Percentiles rank a stretch among this genome's conserved stretches.
phyloP scores from a whole-genome alignment of 192 early-diverging fungal species.

The Backusella psychrophila region DNA sequence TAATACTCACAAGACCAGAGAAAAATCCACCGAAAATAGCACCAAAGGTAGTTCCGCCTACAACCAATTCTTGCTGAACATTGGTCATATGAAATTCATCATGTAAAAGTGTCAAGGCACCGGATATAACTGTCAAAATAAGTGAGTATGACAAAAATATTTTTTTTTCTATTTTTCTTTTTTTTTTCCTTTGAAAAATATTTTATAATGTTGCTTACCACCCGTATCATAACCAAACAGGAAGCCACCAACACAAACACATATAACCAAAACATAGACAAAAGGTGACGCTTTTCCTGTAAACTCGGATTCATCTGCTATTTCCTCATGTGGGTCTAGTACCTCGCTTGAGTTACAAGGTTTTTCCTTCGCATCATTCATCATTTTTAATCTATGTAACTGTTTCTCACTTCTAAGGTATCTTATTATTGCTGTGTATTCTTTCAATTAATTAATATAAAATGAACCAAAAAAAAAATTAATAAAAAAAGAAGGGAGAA shows the following conservation, averaged over 20 bases:
- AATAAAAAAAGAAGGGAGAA: not conserved
- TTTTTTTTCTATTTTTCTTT: not conserved
- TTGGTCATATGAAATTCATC: constrained; percentile 47
- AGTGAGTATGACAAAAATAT: not conserved
- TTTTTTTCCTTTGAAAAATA: not conserved
- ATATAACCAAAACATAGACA: constrained; percentile 17
- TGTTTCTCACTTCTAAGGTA: not conserved
- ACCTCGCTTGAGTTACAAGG: not conserved
- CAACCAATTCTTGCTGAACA: constrained; percentile 50
- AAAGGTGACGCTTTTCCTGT: constrained; percentile 1
- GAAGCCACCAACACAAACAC: constrained; percentile 24
- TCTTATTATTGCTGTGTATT: not conserved
- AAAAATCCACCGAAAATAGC: constrained; percentile 51
- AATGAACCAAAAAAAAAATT: not conserved
- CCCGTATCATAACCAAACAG: constrained; percentile 25
- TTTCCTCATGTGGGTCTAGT: constrained; percentile 11
- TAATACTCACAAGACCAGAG: constrained; percentile 31
- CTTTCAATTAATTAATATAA: not conserved
- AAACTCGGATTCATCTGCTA: constrained; percentile 9
- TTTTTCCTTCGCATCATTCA: not conserved
- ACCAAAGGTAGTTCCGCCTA: constrained; percentile 54
- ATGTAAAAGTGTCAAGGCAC: constrained; percentile 49
- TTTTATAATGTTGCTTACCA: not conserved
- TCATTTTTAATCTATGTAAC: not conserved
- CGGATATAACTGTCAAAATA: constrained; percentile 43